Evolutionary conservation across 345 rosid genomes (phyloP).

Genomic region (Kernera saxatilis): DNA sequence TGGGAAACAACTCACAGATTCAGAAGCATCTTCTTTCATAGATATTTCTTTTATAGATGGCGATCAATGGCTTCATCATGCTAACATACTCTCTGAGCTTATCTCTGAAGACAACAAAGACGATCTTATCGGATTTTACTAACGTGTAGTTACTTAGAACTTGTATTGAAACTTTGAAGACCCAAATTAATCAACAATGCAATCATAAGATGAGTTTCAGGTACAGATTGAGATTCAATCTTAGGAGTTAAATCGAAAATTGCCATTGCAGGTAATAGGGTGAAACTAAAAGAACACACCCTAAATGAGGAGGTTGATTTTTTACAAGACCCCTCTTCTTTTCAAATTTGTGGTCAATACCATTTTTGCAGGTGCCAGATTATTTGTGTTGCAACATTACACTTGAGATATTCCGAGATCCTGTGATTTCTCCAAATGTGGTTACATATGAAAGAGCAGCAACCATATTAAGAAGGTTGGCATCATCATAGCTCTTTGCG

Average conservation of each 20-base stretch:
- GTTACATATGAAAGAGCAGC: slow-evolving; percentile 81
- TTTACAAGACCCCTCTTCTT: not conserved
- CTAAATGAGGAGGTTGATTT: no score
- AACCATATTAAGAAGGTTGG: slow-evolving; percentile 78
- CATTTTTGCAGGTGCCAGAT: slow-evolving; percentile 69
- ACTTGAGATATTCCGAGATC: slow-evolving; percentile 83
- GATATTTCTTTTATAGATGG: slow-evolving; percentile 66
- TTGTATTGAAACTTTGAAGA: no score
- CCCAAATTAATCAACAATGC: no score
- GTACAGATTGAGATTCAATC: no score
- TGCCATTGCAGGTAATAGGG: no score
- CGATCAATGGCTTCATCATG: slow-evolving; percentile 49
- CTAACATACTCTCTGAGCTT: not conserved
- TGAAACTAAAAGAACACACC: no score
- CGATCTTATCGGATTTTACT: not conserved
- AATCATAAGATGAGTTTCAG: no score
- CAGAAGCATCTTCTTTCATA: slow-evolving; percentile 51
- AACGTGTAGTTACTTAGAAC: no score
- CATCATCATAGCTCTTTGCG: not conserved
- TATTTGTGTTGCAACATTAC: slow-evolving; percentile 83
- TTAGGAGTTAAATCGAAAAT: no score
- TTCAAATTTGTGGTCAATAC: not conserved
- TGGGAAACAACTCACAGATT: slow-evolving; percentile 44
- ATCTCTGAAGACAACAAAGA: not conserved
- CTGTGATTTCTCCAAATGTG: slow-evolving; percentile 87